Evolutionary conservation across 345 rosid species (phyloP), one percentile per base, ranked within the genome.

Genomic region (Erodium maritimum): DNA sequence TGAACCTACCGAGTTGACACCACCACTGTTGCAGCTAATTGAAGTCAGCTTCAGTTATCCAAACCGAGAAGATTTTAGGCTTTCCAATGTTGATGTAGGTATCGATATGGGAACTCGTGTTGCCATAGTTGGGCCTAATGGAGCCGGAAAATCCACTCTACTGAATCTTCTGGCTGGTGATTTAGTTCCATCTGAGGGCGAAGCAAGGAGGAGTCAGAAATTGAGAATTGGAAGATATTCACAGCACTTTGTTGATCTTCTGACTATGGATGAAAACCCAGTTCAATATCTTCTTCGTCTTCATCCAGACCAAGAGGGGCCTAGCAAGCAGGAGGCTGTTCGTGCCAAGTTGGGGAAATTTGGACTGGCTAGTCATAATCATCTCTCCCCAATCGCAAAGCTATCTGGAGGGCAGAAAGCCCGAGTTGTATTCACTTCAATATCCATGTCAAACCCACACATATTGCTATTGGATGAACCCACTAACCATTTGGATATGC

Each of bases 61-160:
- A 11, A 82, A 75, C 54, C 74, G 99, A n/a, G 72, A 73, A 19
- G 96, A 93, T 68, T 89, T 93, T 71, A 84, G 74, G 70, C 89
- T 87, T 50, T 69, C 90, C 0, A 67, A 87, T 67, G 90, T 93
- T 59, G 99, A 93, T 73, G 90, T 83, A 45, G 99, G 99, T 61
- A 89, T 93, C 56, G 99, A 93, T 75, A 89, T 93, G 99, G 96
- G 95, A 56, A 89, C 99, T 46, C 76, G 95, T 14, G 96, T 87
- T 12, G 99, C 96, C 22, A 89, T 89, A 33, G 91, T 86, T 58
- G 99, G 99, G 63, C 95, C 99, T 24, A 89, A 85, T 50, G 96
- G 99, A 57, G 99, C 99, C 52, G 99, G 95, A 55, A 93, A 93
- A 67, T 89, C 95, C 57, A 89, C 99, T 57, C 71, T 93, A 25